These are phyloP conservation scores for Apiotrichum porosum DNA, from an alignment of 1,284 basidiomycete species.

Conservation along the genomic window DNA sequence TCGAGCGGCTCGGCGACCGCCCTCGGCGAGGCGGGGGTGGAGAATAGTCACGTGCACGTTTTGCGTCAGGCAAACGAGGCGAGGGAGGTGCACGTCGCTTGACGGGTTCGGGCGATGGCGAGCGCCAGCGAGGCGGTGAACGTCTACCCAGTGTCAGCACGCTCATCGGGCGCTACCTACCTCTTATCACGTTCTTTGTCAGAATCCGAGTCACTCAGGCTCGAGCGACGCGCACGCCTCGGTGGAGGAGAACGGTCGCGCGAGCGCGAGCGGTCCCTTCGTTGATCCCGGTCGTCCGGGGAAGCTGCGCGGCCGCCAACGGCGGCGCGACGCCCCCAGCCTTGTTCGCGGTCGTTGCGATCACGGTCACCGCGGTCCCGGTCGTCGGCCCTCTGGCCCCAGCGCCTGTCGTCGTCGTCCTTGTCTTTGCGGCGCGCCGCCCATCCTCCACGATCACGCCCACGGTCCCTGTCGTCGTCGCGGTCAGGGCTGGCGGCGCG, in stretches of 20 bases:
- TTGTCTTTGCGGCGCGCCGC: not conserved
- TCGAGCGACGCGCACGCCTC: not conserved
- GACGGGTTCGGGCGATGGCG: not conserved
- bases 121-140: constrained; percentile 2
- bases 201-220: constrained; percentile 4
- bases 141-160: not conserved
- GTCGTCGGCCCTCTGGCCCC: not conserved
- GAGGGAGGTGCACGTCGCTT: constrained; percentile 8
- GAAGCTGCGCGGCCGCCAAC: not conserved
- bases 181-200: not conserved
- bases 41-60: constrained; percentile 7
- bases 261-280: not conserved
- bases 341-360: not conserved
- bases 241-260: constrained; percentile 1
- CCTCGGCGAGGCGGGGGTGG: constrained; percentile 2
- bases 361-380: not conserved
- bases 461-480: constrained; percentile 1
- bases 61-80: constrained; percentile 5
- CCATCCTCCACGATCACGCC: not conserved
- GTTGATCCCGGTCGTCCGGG: too few species aligned
- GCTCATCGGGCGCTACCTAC: too few species aligned
- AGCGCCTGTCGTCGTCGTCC: not conserved
- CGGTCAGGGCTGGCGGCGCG: not conserved
- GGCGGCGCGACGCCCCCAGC: not conserved
- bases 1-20: not conserved